Percentiles rank a stretch among this genome's conserved stretches.
These are phyloP conservation scores for Mycena crocata DNA, from an alignment of 768 basidiomycete genomes.

Conservation along the genomic window DNA sequence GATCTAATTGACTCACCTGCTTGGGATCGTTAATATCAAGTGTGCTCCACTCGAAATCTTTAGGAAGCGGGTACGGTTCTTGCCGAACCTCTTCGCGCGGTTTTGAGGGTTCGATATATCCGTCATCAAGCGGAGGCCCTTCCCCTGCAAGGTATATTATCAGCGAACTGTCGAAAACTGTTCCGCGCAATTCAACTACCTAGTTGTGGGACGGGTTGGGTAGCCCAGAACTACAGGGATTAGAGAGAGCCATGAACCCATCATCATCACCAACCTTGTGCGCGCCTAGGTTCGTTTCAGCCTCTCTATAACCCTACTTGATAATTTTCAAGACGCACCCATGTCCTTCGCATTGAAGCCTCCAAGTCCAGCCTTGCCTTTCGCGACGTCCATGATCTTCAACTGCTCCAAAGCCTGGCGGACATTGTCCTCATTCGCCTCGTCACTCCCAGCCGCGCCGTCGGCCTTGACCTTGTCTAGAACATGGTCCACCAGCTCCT, in stretches of 20 bases:
- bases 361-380: constrained; percentile 83
- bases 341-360: constrained; percentile 84
- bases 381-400: constrained; percentile 86
- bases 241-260: constrained; percentile 1
- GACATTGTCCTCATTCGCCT: constrained; percentile 74
- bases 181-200: constrained; percentile 51
- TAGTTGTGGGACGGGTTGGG: constrained; percentile 95
- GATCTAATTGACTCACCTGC: constrained; percentile 63
- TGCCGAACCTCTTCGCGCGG: constrained; percentile 84
- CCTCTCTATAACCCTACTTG: too few species aligned
- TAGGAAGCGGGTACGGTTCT: constrained; percentile 88
- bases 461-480: constrained; percentile 74
- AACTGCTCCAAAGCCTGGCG: constrained; percentile 78
- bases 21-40: constrained; percentile 82
- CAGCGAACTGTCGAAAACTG: background rate
- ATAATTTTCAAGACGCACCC: too few species aligned
- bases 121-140: constrained; percentile 76
- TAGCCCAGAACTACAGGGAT: constrained; percentile 87
- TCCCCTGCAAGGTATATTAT: constrained; percentile 58
- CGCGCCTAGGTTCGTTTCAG: too few species aligned
- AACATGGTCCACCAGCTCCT: constrained; percentile 74
- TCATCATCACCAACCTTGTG: constrained; percentile 76
- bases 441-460: constrained; percentile 55
- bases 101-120: constrained; percentile 88
- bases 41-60: constrained; percentile 91